Base-by-base conservation (phyloP, 257 asterid species). In the Solanum neorickii region DNA sequence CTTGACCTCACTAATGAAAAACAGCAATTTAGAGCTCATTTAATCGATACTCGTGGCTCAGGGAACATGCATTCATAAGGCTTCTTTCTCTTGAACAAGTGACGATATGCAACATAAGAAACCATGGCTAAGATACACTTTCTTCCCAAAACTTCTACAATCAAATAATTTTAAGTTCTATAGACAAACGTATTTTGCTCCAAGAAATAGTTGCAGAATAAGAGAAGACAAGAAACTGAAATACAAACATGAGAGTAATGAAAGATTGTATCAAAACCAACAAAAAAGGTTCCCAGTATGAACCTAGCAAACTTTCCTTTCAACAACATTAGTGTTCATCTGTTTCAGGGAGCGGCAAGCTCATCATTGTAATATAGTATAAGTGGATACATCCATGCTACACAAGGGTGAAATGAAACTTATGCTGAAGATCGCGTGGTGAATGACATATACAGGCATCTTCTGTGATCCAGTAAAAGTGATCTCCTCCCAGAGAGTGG, bases 351-450 rank as follows among this genome's bases (percentile, higher is more conserved):
- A 83, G 76, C 73, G 49, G 84, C 72, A 90, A 86, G 82, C 60
- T 12, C 29, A 87, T 86, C 70, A 82, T 85, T 73, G 65, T 47
- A 83, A 6, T 82, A 82, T 21, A 49, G 31, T 31, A 82, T 49
- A 82, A 31, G 31, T 82, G 20, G 70, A 87, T 88, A 87, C 89
- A 88, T 89, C 89, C 88, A 77, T 92, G 90, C 94, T 92, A 39
- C 91, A 90, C 95, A 94, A 82, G 78, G 91, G 74, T 88, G 88
- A 77, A 90, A 87, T 87, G 86, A 90, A 89, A 77, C 88, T 89
- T 84, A 87, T 84, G 46, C 89, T 44, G 66, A 72, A 88, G 91
- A 80, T 68, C 88, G 88, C 88, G 86, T 83, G 84, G 90, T 89
- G 84, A 88, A 82, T 27, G 86, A 65, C 87, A 88, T 37, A 89